Conservation (phyloP, 23 red algal genomes). For the Chondrus crispus region DNA sequence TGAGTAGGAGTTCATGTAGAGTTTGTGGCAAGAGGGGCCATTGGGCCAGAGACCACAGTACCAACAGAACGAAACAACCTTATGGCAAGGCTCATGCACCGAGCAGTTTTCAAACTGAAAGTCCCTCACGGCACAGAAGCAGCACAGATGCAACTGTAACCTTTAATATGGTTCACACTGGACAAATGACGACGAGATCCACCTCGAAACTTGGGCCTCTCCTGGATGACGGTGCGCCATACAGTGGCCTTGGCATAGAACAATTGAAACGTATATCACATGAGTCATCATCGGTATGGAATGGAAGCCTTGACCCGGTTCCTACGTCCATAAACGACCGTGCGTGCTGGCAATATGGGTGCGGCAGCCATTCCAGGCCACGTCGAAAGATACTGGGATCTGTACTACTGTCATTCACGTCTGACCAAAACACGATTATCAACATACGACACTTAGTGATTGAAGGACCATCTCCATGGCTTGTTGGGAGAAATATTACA, state of each 20-base stretch:
- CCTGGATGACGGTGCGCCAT: not conserved
- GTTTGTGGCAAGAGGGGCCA: not conserved
- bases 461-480: not conserved
- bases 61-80: not conserved
- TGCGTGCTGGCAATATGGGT: not conserved
- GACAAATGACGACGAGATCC: not conserved
- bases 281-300: not conserved
- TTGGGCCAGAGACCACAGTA: not conserved
- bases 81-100: not conserved
- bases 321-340: not conserved
- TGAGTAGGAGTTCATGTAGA: not conserved
- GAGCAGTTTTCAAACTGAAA: not conserved
- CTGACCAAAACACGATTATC: not conserved
- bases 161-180: not conserved
- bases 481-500: slow-evolving; percentile 9
- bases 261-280: not conserved
- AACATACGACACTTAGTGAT: slow-evolving; percentile 23
- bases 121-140: not conserved
- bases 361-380: not conserved
- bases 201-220: not conserved
- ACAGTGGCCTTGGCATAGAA: not conserved
- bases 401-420: not conserved
- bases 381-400: not conserved
- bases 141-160: not conserved
- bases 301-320: not conserved